Evolutionary conservation across 1,139 yeast species (phyloP).

Genomic region (Torulaspora pretoriensis): DNA sequence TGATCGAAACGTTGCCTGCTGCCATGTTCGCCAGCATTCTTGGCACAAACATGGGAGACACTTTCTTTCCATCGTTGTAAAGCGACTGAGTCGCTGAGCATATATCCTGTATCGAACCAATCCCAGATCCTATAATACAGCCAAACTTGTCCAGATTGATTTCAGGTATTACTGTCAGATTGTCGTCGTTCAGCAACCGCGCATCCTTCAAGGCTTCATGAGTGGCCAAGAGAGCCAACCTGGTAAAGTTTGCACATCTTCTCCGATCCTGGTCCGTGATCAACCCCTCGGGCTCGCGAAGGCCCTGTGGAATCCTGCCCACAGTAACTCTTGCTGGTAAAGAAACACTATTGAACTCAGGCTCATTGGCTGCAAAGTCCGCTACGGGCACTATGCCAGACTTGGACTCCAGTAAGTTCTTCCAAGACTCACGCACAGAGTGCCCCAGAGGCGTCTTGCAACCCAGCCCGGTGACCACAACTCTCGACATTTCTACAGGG

Average conservation of each 20-base stretch:
- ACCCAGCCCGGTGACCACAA: conserved; percentile 91
- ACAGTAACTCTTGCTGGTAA: conserved; percentile 58
- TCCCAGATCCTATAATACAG: conserved; percentile 88
- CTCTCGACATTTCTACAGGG: conserved; percentile 42
- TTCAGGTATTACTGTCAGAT: conserved; percentile 28
- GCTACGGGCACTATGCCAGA: conserved; percentile 56
- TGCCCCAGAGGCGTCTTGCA: conserved; percentile 81
- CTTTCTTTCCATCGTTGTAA: conserved; percentile 58
- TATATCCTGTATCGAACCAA: conserved; percentile 80
- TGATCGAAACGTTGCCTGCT: conserved; percentile 83
- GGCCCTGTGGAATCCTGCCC: conserved; percentile 40
- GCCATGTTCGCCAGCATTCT: conserved; percentile 87
- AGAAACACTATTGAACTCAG: conserved; percentile 41
- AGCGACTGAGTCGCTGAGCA: conserved; percentile 56
- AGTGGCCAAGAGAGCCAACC: conserved; percentile 75
- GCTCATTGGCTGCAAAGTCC: conserved; percentile 46
- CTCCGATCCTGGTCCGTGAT: conserved; percentile 39
- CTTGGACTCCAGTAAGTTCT: conserved; percentile 44
- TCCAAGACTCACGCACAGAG: conserved; percentile 56
- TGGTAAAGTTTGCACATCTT: conserved; percentile 67
- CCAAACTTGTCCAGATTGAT: conserved; percentile 43
- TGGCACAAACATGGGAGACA: conserved; percentile 86
- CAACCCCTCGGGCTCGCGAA: conserved; percentile 29
- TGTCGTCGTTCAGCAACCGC: conserved; percentile 24
- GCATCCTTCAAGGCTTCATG: conserved; percentile 73